A percentile compares a stretch with the other conserved stretches of the same genome.
Evolutionary conservation across 73 alveolate genomes (phyloP).

Genomic region (Paramecium bursaria): DNA sequence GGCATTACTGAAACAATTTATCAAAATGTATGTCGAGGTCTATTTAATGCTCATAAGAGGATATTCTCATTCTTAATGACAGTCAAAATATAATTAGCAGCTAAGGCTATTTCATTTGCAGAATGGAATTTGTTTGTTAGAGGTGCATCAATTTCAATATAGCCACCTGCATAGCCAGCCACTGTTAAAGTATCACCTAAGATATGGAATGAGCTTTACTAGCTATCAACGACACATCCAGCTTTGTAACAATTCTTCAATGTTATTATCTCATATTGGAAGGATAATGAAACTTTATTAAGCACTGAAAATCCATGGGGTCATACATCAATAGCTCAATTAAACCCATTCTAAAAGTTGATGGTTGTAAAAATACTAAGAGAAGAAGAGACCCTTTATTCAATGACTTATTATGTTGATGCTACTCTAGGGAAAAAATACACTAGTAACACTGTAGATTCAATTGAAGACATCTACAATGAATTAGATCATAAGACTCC

Average conservation of each 20-base stretch:
- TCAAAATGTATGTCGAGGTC: slow-evolving; percentile 96
- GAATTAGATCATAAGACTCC: slow-evolving; percentile 94
- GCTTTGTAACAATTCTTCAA: slow-evolving; percentile 84
- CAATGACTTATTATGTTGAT: slow-evolving; percentile 84
- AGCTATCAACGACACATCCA: slow-evolving; percentile 72
- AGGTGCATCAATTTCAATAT: slow-evolving; percentile 82
- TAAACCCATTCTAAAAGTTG: slow-evolving; percentile 81
- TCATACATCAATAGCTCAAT: slow-evolving; percentile 27
- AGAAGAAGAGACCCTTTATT: slow-evolving; percentile 88
- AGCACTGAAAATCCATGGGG: slow-evolving; percentile 71
- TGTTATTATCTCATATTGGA: slow-evolving; percentile 49
- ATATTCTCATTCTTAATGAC: slow-evolving; percentile 92
- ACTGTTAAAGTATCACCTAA: slow-evolving; percentile 81
- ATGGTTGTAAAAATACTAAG: slow-evolving; percentile 87
- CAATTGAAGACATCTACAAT: slow-evolving; percentile 86
- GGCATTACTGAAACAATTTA: slow-evolving; percentile 89
- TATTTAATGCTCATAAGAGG: slow-evolving; percentile 93
- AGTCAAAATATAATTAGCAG: slow-evolving; percentile 77
- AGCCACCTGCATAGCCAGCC: slow-evolving; percentile 85
- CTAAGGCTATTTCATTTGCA: slow-evolving; percentile 75
- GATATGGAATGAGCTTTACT: slow-evolving; percentile 89
- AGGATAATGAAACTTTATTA: slow-evolving; percentile 51
- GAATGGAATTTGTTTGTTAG: slow-evolving; percentile 95
- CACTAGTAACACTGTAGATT: slow-evolving; percentile 83
- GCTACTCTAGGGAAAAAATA: slow-evolving; percentile 80